Conservation (phyloP, 805 yeast species). For the Candida anglica region DNA sequence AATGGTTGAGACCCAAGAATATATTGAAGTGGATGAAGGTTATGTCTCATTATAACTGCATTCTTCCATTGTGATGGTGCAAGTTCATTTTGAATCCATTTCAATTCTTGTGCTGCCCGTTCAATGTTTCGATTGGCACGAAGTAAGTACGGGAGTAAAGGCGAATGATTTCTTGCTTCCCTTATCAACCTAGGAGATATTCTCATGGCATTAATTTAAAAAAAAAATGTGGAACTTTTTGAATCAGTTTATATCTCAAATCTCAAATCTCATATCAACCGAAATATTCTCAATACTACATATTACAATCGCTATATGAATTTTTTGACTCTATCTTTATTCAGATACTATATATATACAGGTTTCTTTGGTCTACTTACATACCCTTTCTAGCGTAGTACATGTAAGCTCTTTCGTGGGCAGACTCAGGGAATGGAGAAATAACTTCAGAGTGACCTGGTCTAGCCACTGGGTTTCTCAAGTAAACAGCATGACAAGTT, state of each 20-base stretch:
- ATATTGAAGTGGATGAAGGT: conserved; percentile 74
- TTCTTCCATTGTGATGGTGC: conserved; percentile 40
- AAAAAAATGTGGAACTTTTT: too few relatives aligned
- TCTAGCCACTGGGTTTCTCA: conserved; percentile 95
- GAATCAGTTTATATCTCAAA: too few relatives aligned
- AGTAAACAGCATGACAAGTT: conserved; percentile 94
- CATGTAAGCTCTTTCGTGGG: conserved; percentile 93
- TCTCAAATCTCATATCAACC: too few relatives aligned
- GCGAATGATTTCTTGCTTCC: conserved; percentile 21
- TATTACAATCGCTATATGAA: too few relatives aligned
- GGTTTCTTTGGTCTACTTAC: conserved; percentile 15
- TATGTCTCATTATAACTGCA: conserved; percentile 54
- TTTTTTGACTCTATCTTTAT: neutral
- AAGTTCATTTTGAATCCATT: conserved; percentile 62
- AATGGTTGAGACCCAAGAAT: conserved; percentile 85
- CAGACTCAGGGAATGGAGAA: conserved; percentile 76
- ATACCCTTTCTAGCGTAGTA: conserved; percentile 77
- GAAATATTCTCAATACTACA: too few relatives aligned
- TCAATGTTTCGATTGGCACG: conserved; percentile 24
- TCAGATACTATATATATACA: conserved; percentile 7
- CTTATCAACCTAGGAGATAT: conserved; percentile 23
- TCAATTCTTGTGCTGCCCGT: conserved; percentile 52
- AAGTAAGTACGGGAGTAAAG: conserved; percentile 29
- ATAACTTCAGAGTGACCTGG: conserved; percentile 97
- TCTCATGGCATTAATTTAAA: too few relatives aligned